Evolutionary conservation across 2,329 filamentous ascomycete species (phyloP).

Genomic region (Exophiala sp.): DNA sequence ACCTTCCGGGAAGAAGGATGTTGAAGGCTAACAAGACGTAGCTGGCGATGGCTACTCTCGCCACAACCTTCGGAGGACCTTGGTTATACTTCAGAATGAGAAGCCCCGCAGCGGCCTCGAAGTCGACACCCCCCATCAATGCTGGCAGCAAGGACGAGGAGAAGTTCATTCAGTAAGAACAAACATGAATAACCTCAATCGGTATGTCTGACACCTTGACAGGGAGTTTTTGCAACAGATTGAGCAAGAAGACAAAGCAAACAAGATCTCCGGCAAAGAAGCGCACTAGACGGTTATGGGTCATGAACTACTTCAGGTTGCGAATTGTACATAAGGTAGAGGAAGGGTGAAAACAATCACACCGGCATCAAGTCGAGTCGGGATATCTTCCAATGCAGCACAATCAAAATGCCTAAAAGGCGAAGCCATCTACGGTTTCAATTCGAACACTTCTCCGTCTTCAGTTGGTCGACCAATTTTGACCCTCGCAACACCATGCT

Average conservation of each 20-base stretch:
- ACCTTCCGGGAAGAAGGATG: not conserved
- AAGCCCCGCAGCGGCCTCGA: constrained; percentile 46
- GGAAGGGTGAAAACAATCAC: constrained; percentile 16
- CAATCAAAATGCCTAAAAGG: not conserved
- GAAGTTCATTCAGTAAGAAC: constrained; percentile 61
- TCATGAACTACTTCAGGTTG: not conserved
- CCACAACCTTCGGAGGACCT: constrained; percentile 47
- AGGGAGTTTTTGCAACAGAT: constrained; percentile 52
- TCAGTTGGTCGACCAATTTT: constrained; percentile 35
- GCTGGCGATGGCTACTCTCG: constrained; percentile 60
- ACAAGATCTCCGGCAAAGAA: constrained; percentile 27
- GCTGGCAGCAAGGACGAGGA: constrained; percentile 66
- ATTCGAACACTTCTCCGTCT: constrained; percentile 30
- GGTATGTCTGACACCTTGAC: constrained; percentile 7
- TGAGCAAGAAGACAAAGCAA: constrained; percentile 47
- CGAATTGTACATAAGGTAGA: constrained; percentile 23
- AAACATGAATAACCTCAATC: not conserved
- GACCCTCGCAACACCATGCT: constrained; percentile 31
- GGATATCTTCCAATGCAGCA: not conserved
- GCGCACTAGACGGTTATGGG: constrained; percentile 16
- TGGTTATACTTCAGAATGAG: constrained; percentile 40
- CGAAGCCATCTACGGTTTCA: constrained; percentile 25
- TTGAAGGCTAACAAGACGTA: constrained; percentile 32
- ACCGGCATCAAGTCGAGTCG: not conserved
- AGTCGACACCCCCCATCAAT: constrained; percentile 57